Evolutionary conservation across 495 filamentous ascomycete species (phyloP), one percentile per base, ranked within the genome.

Genomic region (Staphylotrichum tortipilum): DNA sequence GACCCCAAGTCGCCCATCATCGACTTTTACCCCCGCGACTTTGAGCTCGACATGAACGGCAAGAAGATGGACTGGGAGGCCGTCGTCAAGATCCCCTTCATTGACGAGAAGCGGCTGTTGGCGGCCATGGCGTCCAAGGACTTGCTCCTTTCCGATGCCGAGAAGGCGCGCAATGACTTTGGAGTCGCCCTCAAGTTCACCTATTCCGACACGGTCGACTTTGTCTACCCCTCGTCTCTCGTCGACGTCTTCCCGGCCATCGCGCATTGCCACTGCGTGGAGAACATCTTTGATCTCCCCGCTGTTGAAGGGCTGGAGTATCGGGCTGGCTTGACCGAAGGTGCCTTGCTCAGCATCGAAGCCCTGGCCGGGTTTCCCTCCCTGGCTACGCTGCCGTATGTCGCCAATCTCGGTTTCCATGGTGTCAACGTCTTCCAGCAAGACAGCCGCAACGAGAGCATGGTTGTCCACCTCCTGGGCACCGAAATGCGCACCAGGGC

Each of bases 61-160:
- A 99, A 99, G 76, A 99, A 95, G 73, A 94, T 94, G 89, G 94
- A 97, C 56, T 99, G 94, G 94, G 94, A 99, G 60, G 94, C 92
- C 26, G 90, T 99, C 33, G 89, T 97, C 45, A 96, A 95, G 69
- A 97, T 99, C 54, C 94, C 94, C 0, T 99, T 99, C 68, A 99
- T 99, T 57, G 89, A 97, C 26, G 90, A 97, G 63, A 75, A 78
- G 43, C 78, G 94, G 3, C 69, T 99, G 15, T 73, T 99, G 31
- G 69, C 72, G 29, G 94, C 91, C 10, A 92, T 99, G 80, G 83
- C 76, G 15, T 83, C 87, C 10, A 88, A 81, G 61, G 88, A 97
- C 49, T 69, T 82, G 38, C 72, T 85, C 22, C 76, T 99, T 18
- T 79, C 78, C 2, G 77, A 83, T 2, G 83, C 81, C 2, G 88